Percentiles rank a stretch among this genome's conserved stretches.
Conservation (phyloP, 75 land plant genomes). For the Selaginella tamariscina region DNA sequence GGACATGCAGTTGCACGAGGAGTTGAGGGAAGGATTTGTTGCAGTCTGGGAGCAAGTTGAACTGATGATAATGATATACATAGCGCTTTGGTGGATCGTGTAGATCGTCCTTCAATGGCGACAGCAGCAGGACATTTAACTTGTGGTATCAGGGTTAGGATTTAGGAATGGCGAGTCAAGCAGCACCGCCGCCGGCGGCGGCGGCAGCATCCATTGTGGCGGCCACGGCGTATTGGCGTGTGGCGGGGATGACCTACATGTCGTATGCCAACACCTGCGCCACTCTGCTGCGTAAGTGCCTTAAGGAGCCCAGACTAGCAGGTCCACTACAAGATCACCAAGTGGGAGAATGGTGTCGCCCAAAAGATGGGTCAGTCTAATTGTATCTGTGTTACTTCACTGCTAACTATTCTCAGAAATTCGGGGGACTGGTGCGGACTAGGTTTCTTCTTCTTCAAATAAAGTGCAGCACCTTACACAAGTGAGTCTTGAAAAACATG, state of each 20-base stretch:
- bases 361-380: not conserved
- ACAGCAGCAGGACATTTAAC: too few relatives aligned
- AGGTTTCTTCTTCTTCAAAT: too few relatives aligned
- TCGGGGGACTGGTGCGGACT: not conserved
- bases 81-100: not conserved
- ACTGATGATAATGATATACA: not conserved
- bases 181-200: not conserved
- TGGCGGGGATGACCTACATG: slow-evolving; percentile 6
- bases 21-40: not conserved
- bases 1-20: not conserved
- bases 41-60: not conserved
- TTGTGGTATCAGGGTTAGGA: too few relatives aligned
- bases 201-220: not conserved
- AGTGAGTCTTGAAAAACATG: too few relatives aligned
- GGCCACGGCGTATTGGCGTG: slow-evolving; percentile 5
- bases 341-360: not conserved
- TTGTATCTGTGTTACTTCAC: not conserved
- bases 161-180: too few relatives aligned
- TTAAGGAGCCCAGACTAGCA: slow-evolving; percentile 10
- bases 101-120: not conserved
- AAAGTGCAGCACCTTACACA: too few relatives aligned
- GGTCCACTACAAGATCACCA: slow-evolving; percentile 7
- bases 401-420: not conserved
- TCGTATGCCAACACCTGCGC: slow-evolving; percentile 7
- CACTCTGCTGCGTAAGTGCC: slow-evolving; percentile 6